Base-by-base conservation (phyloP, 1,139 yeast species). In the Spathaspora sp. region DNA sequence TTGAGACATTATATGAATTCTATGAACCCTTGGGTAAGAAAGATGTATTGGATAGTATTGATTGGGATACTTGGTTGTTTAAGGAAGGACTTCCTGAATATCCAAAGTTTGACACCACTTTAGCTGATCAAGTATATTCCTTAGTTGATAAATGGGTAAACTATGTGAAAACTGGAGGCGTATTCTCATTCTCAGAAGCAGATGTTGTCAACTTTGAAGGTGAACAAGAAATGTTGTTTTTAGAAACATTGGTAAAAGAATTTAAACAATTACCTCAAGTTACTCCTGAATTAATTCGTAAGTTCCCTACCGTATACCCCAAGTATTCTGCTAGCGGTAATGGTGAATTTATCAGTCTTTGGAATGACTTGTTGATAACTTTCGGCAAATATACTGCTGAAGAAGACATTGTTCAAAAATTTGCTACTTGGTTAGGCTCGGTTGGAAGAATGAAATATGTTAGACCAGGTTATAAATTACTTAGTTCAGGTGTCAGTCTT, bases 381-480 rank as follows among this genome's bases (percentile, higher is more conserved):
- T 61, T 60, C 46, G 70, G 70, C 2, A 46, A 58, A 15, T 63
- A 54, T 45, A 47, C 52, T 20, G 49, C 54, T 2, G 40, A 44
- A 2, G 64, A 63, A 31, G 49, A 43, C 4, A 44, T 57, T 3
- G 71, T 65, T 1, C 38, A 39, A 10, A 42, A 47, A 2, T 66
- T 68, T 52, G 68, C 74, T 4, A 52, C 51, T 26, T 72, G 76
- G 76, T 60, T 72, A 47, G 75, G 75, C 5, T 60, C 70, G 0
- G 71, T 70, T 29, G 77, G 77, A 16, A 59, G 77, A 51, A 72
- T 72, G 77, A 72, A 72, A 54, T 72, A 62, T 45, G 74, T 70
- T 11, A 59, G 76, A 50, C 77, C 76, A 1, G 76, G 76, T 2
- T 71, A 68, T 52, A 61, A 56, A 36, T 52, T 70, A 23, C 61